Percentiles rank a stretch among this genome's conserved stretches.
Conservation (phyloP, 2,329 filamentous ascomycete genomes). For the Monilinia fructicola region DNA sequence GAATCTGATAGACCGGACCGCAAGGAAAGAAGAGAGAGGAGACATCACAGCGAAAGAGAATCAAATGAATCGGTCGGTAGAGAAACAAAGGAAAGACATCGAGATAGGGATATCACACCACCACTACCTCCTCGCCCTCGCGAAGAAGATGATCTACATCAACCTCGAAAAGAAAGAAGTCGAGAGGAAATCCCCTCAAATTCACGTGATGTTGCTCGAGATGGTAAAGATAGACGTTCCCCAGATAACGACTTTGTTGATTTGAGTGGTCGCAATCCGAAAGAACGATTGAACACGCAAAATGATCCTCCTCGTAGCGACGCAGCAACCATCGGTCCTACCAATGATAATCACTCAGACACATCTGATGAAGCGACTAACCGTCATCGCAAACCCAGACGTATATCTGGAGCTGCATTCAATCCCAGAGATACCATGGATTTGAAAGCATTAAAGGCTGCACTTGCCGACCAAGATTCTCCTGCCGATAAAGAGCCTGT, state of each 20-base stretch:
- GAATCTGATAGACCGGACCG: slow-evolving; percentile 25
- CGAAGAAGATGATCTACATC: slow-evolving; percentile 15
- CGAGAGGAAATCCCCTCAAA: slow-evolving; percentile 10
- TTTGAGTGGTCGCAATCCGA: slow-evolving; percentile 45
- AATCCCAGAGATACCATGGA: slow-evolving; percentile 42
- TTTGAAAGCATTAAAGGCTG: slow-evolving; percentile 39
- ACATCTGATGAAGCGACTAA: slow-evolving; percentile 33
- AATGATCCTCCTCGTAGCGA: slow-evolving; percentile 32
- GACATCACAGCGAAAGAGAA: slow-evolving; percentile 30
- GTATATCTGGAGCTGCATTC: slow-evolving; percentile 34
- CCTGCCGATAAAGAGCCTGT: slow-evolving; percentile 27
- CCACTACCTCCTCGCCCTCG: slow-evolving; percentile 19
- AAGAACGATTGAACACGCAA: slow-evolving; percentile 47
- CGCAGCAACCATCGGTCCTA: slow-evolving; percentile 25
- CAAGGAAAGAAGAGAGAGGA: slow-evolving; percentile 34
- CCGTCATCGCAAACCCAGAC: slow-evolving; percentile 27
- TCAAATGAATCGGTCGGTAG: slow-evolving; percentile 31
- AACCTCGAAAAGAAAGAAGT: slow-evolving; percentile 11
- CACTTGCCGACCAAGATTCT: slow-evolving; percentile 34
- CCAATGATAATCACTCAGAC: slow-evolving; percentile 33
- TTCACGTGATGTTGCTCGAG: slow-evolving; percentile 17
- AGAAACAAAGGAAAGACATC: slow-evolving; percentile 33
- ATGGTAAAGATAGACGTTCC: slow-evolving; percentile 25
- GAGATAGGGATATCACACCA: slow-evolving; percentile 28
- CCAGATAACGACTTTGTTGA: slow-evolving; percentile 29